These are phyloP conservation scores for Candida boidinii DNA, from an alignment of 805 yeast genomes.

Conservation along the genomic window DNA sequence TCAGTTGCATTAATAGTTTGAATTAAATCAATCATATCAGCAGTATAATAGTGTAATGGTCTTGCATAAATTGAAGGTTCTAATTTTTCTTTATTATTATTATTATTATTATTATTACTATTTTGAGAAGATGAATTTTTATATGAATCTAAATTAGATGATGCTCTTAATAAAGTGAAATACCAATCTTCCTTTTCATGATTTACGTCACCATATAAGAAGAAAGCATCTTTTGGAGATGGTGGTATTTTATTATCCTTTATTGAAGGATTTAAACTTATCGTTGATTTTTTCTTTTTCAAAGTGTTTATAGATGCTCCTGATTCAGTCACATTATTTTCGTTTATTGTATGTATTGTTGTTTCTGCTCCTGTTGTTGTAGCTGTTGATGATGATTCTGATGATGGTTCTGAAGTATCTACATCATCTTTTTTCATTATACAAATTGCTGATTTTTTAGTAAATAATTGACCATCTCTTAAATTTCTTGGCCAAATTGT, in stretches of 20 bases:
- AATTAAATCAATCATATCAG: slow-evolving; percentile 64
- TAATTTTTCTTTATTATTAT: slow-evolving; percentile 25
- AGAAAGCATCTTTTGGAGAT: slow-evolving; percentile 36
- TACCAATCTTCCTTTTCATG: slow-evolving; percentile 91
- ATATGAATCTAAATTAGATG: slow-evolving; percentile 33
- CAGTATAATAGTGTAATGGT: slow-evolving; percentile 63
- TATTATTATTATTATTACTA: too few relatives aligned
- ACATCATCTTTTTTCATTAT: slow-evolving; percentile 38
- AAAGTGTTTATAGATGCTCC: too few relatives aligned
- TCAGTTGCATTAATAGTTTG: slow-evolving; percentile 75
- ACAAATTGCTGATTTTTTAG: slow-evolving; percentile 73
- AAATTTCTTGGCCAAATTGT: slow-evolving; percentile 78
- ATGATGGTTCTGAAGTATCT: slow-evolving; percentile 10
- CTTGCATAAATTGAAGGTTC: slow-evolving; percentile 63
- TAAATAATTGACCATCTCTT: slow-evolving; percentile 71
- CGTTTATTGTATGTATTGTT: too few relatives aligned
- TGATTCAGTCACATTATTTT: too few relatives aligned
- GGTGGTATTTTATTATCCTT: slow-evolving; percentile 14
- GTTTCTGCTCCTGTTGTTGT: slow-evolving; percentile 13
- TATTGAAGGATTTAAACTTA: slow-evolving; percentile 31
- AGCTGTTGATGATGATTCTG: slow-evolving; percentile 5
- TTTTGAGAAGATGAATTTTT: slow-evolving; percentile 10
- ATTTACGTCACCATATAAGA: slow-evolving; percentile 68
- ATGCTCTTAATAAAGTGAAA: slow-evolving; percentile 72
- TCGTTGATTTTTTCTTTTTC: too few relatives aligned